phyloP scores from a whole-genome alignment of 2,329 filamentous ascomycete species.

The Fusarium incarnatum region DNA sequence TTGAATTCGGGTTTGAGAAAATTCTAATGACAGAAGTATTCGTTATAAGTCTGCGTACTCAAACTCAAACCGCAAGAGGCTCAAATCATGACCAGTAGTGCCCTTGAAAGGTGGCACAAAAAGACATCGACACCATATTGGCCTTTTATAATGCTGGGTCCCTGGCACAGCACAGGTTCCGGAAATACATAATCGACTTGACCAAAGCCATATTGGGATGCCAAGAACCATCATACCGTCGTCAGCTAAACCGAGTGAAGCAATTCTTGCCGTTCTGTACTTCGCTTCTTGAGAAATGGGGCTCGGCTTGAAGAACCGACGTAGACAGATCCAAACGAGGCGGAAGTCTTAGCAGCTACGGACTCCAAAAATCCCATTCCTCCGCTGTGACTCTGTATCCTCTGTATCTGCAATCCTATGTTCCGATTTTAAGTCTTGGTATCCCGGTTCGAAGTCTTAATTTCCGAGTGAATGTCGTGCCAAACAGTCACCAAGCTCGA shows the following conservation, averaged over 20 bases:
- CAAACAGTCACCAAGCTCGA: not conserved
- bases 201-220: not conserved
- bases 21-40: not conserved
- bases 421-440: not conserved
- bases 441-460: conserved; percentile 11
- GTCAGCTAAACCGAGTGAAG: conserved; percentile 15
- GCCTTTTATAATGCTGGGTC: not conserved
- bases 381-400: not conserved
- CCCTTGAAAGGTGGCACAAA: too few relatives aligned
- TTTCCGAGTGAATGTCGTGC: conserved; percentile 1
- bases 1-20: not conserved
- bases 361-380: conserved; percentile 2
- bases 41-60: not conserved
- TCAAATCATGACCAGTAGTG: not conserved
- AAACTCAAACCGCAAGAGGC: not conserved
- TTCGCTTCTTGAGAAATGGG: not conserved
- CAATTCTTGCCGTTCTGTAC: conserved; percentile 3
- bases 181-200: not conserved
- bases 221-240: conserved; percentile 7
- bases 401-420: not conserved
- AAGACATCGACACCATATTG: not conserved
- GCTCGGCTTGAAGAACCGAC: not conserved
- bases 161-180: not conserved
- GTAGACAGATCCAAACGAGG: not conserved
- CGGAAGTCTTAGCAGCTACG: not conserved